Evolutionary conservation across 2,329 filamentous ascomycete genomes (phyloP), one percentile per base, ranked within the genome.

Genomic region (Macrophomina tecta): DNA sequence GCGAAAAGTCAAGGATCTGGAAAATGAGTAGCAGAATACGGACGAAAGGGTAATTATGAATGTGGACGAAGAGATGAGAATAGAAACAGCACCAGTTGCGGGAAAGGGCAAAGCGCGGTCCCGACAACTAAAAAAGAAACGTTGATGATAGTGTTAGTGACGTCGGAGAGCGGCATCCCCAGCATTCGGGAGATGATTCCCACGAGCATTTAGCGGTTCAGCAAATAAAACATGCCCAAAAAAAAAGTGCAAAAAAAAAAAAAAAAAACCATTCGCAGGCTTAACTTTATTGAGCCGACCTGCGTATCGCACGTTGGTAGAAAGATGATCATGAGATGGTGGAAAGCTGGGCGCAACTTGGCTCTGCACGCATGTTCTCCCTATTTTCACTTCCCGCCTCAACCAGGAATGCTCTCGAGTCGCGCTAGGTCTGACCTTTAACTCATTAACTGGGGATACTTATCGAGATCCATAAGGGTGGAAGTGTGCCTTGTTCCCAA

Each of bases 101-200:
- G 18, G 18, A 36, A 48, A 16, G 38, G 32, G 23, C 36, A 18
- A 8, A 62, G 32, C 16, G 56, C 18, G 49, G 30, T 53, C 28
- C 52, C 52, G 52, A 55, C 16, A 38, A 38, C 32, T 62, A 42
- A 38, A 48, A 46, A 48, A 23, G 58, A 6, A 30, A 14, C n/a
- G 9, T 14, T 28, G n/a, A 45, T 36, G 52, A 12, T 38, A 28
- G 36, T 62, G n/a, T n/a, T 62, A 23, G 58, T 28, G 32, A 18
- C 38, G 18, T 36, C 11, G 42, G 46, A 48, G 45, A 38, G 40
- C 56, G 48, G 16, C 40, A 28, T 34, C 53, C 51, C 53, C 53
- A 42, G 53, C 9, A 38, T 5, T 45, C 58, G 58, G 58, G 45
- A 62, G 58, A 62, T 38, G 58, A 62, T 48, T 62, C 38, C 58